These are phyloP conservation scores for Aspergillus sp. DNA, from an alignment of 2,329 filamentous ascomycete species.

Conservation along the genomic window DNA sequence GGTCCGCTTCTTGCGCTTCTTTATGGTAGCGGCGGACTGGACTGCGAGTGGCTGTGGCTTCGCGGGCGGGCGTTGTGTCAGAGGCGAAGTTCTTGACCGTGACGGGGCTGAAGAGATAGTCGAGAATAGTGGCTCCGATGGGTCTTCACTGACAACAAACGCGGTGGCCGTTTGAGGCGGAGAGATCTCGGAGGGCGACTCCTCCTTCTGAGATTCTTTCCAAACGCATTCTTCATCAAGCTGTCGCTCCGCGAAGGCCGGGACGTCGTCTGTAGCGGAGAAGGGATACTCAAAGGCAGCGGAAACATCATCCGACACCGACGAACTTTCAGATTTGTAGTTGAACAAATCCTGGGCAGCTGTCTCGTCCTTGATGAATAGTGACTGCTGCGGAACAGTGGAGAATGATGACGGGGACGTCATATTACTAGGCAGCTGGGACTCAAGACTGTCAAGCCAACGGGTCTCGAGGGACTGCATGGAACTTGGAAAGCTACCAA, in stretches of 20 bases:
- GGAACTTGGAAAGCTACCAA: constrained; percentile 31
- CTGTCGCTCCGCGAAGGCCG: constrained; percentile 35
- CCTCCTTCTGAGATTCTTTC: constrained; percentile 34
- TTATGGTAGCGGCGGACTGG: constrained; percentile 36
- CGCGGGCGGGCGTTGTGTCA: constrained; percentile 30
- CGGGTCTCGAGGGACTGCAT: constrained; percentile 39
- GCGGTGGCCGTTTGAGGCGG: constrained; percentile 36
- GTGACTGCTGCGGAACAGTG: constrained; percentile 22
- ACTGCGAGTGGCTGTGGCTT: constrained; percentile 38
- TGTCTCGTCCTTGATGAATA: constrained; percentile 25
- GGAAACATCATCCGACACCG: constrained; percentile 41
- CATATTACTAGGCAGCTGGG: constrained; percentile 37
- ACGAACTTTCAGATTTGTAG: constrained; percentile 43
- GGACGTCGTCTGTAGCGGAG: constrained; percentile 36
- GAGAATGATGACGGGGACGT: constrained; percentile 31
- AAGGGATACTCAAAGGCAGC: constrained; percentile 39
- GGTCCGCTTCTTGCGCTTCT: constrained; percentile 43
- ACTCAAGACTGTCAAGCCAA: constrained; percentile 40
- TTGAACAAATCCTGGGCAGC: constrained; percentile 36
- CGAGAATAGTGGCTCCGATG: constrained; percentile 33
- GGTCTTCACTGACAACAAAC: constrained; percentile 42
- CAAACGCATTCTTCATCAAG: constrained; percentile 39
- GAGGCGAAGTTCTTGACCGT: constrained; percentile 29
- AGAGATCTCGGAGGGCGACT: constrained; percentile 30
- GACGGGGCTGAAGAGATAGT: constrained; percentile 26